Conservation (phyloP, 2,329 filamentous ascomycete genomes). For the Leptodontidium sp. region DNA sequence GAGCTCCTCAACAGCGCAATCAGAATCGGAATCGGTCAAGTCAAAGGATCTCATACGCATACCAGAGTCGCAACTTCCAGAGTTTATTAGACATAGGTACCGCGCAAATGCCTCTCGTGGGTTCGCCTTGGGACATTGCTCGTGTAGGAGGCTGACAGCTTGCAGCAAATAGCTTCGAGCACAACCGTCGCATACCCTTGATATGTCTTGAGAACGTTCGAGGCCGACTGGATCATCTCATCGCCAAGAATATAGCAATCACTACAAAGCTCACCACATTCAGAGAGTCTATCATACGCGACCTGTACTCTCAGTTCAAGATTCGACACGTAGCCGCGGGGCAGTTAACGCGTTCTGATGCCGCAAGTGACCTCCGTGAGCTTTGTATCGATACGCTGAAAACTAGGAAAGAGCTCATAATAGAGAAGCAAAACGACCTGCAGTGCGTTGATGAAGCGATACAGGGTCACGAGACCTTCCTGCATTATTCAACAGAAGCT, state of each 20-base stretch:
- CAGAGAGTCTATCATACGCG: conserved; percentile 18
- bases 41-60: neutral
- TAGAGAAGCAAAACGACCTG: conserved; percentile 24
- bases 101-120: neutral
- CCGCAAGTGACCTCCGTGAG: conserved; percentile 21
- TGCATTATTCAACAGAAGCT: conserved; percentile 20
- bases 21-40: neutral
- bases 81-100: neutral
- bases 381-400: conserved; percentile 16
- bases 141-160: neutral
- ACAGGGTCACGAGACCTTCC: conserved; percentile 16
- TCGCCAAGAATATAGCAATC: conserved; percentile 22
- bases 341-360: conserved; percentile 21
- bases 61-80: neutral
- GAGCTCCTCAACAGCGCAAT: neutral
- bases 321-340: conserved; percentile 25
- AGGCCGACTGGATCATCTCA: conserved; percentile 17
- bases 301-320: conserved; percentile 25
- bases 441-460: conserved; percentile 21
- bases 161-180: neutral
- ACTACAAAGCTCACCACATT: conserved; percentile 21
- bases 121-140: neutral
- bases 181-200: conserved; percentile 1
- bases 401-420: conserved; percentile 19
- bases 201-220: conserved; percentile 18